Evolutionary conservation across 176 grass and related monocot genomes (phyloP), one percentile per base, ranked within the genome.

Genomic region (Eragrostis nindensis): DNA sequence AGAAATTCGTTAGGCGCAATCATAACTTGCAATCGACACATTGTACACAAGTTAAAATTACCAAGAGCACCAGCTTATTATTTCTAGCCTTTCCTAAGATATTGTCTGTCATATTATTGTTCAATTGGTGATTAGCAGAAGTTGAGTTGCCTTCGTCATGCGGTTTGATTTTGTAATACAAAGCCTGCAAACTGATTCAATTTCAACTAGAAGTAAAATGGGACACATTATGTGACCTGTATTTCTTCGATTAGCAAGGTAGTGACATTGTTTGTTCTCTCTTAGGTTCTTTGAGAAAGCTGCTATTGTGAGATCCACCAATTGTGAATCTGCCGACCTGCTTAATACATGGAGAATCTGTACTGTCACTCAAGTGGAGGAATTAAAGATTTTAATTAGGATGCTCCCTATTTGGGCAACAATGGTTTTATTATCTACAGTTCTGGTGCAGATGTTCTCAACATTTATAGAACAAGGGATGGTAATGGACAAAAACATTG

Each of bases 311-410:
- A 62, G 81, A 36, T 42, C 70, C 24, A 0, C 56, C 26, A 76
- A 84, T 26, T 72, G 21, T 52, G 85, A 84, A 70, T 74, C 71
- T 57, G 49, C 50, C 74, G 85, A 65, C 66, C 48, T 59, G 48
- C 63, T 77, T 43, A 82, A 87, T 61, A 52, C 42, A 71, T 86
- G 78, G 87, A 83, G 53, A 39, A 81, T 87, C 15, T 93, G 91
- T 59, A 93, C 87, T 6, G 76, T 93, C 67, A 93, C 80, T 77
- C 87, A 93, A 68, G 91, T 89, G 8, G 91, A 93, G 74, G 87
- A 93, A 49, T 65, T 93, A n/a, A 93, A 93, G 67, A 77, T 87
- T 63, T 45, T 93, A 2, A 75, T 93, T 8, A 77, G 87, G 40
- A 89, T 93, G 87, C 59, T 93, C 53, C 91, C 91, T 8, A 53